Conservation (phyloP, 768 basidiomycete genomes). For the Suillus hirtellus region DNA sequence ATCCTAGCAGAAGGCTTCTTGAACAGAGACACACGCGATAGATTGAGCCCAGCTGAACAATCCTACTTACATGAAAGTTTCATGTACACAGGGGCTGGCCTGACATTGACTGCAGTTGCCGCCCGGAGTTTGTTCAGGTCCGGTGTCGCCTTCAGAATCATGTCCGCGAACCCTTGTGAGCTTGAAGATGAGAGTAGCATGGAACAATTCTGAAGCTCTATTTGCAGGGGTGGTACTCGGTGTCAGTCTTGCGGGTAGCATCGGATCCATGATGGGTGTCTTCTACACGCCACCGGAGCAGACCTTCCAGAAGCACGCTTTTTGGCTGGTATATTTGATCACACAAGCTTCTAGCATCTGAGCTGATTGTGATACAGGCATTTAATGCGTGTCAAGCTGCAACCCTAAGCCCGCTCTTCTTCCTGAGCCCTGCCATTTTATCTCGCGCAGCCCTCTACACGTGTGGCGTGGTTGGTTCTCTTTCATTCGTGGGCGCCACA, state of each 20-base stretch:
- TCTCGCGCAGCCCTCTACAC: conserved; percentile 89
- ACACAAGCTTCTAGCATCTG: not conserved
- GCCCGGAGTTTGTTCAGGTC: conserved; percentile 77
- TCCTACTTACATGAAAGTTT: conserved; percentile 76
- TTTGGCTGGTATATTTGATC: conserved; percentile 65
- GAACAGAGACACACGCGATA: conserved; percentile 78
- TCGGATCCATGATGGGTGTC: conserved; percentile 85
- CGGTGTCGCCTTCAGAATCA: conserved; percentile 68
- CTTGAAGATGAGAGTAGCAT: conserved; percentile 9
- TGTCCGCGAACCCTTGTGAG: conserved; percentile 83
- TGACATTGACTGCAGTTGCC: conserved; percentile 73
- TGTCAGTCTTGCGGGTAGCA: conserved; percentile 73
- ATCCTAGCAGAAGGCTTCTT: conserved; percentile 63
- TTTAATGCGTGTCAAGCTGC: conserved; percentile 89
- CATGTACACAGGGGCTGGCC: conserved; percentile 81
- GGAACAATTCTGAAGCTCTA: not conserved
- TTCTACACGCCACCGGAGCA: conserved; percentile 79
- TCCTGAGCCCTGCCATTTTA: conserved; percentile 81
- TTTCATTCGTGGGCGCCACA: conserved; percentile 87
- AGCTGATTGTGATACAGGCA: conserved; percentile 43
- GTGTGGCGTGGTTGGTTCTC: conserved; percentile 78
- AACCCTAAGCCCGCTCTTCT: conserved; percentile 86
- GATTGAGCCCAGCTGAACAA: conserved; percentile 60
- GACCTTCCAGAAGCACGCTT: conserved; percentile 71
- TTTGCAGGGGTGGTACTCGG: conserved; percentile 75